Evolutionary conservation across 257 asterid genomes (phyloP).

Genomic region (Fraxinus pennsylvanica): DNA sequence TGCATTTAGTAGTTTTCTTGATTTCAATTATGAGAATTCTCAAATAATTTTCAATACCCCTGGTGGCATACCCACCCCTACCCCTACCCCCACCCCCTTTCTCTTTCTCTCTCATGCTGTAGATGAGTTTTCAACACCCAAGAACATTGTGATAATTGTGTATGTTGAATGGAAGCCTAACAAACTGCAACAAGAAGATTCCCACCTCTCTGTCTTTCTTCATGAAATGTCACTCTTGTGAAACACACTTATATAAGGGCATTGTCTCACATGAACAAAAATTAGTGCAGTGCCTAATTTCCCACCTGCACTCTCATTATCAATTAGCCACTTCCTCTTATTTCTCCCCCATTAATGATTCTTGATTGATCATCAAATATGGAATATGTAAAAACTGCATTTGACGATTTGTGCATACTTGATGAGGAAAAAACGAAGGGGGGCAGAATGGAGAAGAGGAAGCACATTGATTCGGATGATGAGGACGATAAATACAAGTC

Average conservation of each 20-base stretch:
- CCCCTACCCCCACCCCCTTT: not conserved
- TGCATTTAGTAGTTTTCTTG: not conserved
- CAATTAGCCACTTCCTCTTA: not conserved
- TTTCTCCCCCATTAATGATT: not conserved
- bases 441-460: slow-evolving; percentile 36
- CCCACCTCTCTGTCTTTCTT: slow-evolving; percentile 32
- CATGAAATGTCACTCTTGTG: slow-evolving; percentile 38
- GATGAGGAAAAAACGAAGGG: slow-evolving; percentile 27
- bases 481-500: slow-evolving; percentile 48
- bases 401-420: slow-evolving; percentile 22
- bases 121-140: slow-evolving; percentile 56
- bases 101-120: slow-evolving; percentile 50
- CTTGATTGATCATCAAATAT: slow-evolving; percentile 11
- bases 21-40: not conserved
- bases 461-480: slow-evolving; percentile 23
- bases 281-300: slow-evolving; percentile 15
- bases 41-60: not conserved
- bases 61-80: not conserved
- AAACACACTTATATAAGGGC: slow-evolving; percentile 40
- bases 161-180: slow-evolving; percentile 52
- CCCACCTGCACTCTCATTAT: slow-evolving; percentile 11
- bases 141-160: slow-evolving; percentile 35
- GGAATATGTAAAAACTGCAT: slow-evolving; percentile 27
- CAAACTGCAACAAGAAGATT: slow-evolving; percentile 86
- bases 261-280: slow-evolving; percentile 18